Conservation (phyloP, 139 green algal species). For the Pycnococcus provasolii region DNA sequence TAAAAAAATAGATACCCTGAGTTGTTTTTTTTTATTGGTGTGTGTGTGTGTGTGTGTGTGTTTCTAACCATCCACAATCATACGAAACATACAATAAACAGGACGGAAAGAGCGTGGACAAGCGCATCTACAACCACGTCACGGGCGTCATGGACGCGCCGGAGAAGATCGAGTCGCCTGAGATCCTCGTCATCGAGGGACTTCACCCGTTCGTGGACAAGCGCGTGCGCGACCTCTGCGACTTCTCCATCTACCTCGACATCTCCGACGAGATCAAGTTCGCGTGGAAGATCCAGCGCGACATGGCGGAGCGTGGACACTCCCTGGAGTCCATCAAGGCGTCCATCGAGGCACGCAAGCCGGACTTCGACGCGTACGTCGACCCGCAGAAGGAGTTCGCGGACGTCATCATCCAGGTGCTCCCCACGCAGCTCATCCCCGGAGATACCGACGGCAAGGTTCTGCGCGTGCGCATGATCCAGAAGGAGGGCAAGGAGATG, state of each 20-base stretch:
- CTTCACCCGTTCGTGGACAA: conserved; percentile 98
- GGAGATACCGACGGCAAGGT: conserved; percentile 98
- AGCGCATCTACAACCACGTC: conserved; percentile 99
- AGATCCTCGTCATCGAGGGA: conserved; percentile 91
- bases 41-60: too few relatives aligned
- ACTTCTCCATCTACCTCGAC: conserved; percentile 99
- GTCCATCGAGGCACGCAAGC: conserved; percentile 94
- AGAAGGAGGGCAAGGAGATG: conserved; percentile 87
- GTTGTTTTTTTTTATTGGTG: too few relatives aligned
- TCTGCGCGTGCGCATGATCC: conserved; percentile 96
- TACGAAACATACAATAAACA: too few relatives aligned
- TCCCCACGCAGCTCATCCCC: conserved; percentile 97
- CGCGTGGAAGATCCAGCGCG: conserved; percentile 95
- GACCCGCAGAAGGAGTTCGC: conserved; percentile 98
- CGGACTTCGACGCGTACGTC: conserved; percentile 98
- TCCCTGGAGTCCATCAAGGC: conserved; percentile 95
- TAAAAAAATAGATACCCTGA: too few relatives aligned
- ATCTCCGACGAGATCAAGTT: conserved; percentile 99
- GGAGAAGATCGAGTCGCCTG: conserved; percentile 76
- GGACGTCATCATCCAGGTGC: conserved; percentile 96
- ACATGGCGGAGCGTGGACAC: conserved; percentile 98
- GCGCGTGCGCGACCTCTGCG: conserved; percentile 85
- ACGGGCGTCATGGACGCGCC: conserved; percentile 85
- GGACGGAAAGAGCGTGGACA: conserved; percentile 89
- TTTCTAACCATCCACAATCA: too few relatives aligned